Base-by-base conservation (phyloP, 768 basidiomycete species). In the Leccinum incarnatum region DNA sequence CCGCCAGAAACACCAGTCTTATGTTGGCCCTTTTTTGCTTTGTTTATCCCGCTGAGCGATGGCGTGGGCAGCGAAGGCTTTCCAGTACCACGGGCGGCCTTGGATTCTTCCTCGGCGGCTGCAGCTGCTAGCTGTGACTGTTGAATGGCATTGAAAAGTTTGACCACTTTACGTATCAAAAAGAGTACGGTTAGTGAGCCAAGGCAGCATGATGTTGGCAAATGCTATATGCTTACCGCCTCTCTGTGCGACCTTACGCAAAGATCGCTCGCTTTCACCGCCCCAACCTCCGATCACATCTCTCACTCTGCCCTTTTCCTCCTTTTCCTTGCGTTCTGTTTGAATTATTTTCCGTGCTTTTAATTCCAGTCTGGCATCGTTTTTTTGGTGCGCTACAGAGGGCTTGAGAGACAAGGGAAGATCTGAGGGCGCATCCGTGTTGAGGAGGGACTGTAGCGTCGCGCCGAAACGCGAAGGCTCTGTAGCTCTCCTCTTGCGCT, bases 231-330 rank as follows among this genome's bases (percentile, higher is more conserved):
- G 65, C 82, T 53, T 70, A 90, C 90, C 90, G 74, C 90, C 90
- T 70, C 90, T 78, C 75, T 88, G 97, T 62, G 87, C 96, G 72
- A 83, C 92, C 79, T 89, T 98, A 71, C 82, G 84, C 67, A 86
- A 77, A 59, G 81, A 87, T 72, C 83, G 83, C 77, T 87, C 93
- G 73, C 83, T 84, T 72, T 91, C 89, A 12, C 82, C 88, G 30
- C 90, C 95, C 95, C 94, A 97, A 45, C 93, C 93, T 57, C 87
- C 91, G 69, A 90, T 92, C 15, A 85, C 83, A 70, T 89, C 87
- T 42, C 76, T 81, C 62, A 89, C 80, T 57, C 84, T 76, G 12
- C 83, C 83, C 61, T 78, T 84, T 62, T 90, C 89, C 62, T 90
- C 88, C 62, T 80, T 88, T 61, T 86, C 88, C 69, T 85, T 89